These are phyloP conservation scores for Ogataea corticis DNA, from an alignment of 805 yeast species.

Conservation along the genomic window DNA sequence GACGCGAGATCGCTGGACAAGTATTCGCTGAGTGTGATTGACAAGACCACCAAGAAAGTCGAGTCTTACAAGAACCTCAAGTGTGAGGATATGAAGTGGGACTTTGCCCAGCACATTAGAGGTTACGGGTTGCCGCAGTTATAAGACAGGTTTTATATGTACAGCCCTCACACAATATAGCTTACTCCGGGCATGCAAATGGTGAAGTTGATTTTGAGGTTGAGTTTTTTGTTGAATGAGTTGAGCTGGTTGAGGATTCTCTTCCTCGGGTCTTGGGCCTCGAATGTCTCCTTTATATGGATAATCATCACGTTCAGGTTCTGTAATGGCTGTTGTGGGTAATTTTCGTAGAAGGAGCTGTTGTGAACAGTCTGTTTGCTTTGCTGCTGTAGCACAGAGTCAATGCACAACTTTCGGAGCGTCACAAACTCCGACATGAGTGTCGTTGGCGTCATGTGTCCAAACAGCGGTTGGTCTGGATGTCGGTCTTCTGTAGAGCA, in stretches of 20 bases:
- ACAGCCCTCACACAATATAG: slow-evolving; percentile 25
- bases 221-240: slow-evolving; percentile 34
- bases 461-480: slow-evolving; percentile 56
- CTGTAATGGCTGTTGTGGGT: slow-evolving; percentile 36
- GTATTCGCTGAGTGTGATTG: slow-evolving; percentile 76
- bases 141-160: slow-evolving; percentile 10
- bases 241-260: slow-evolving; percentile 51
- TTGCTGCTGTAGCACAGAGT: slow-evolving; percentile 1
- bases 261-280: slow-evolving; percentile 55
- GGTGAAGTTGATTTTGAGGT: slow-evolving; percentile 48
- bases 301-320: slow-evolving; percentile 50
- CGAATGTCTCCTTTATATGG: slow-evolving; percentile 50
- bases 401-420: slow-evolving; percentile 29
- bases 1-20: slow-evolving; percentile 93
- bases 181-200: slow-evolving; percentile 59
- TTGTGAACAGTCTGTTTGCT: background rate
- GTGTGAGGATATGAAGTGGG: slow-evolving; percentile 83
- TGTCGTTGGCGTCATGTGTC: slow-evolving; percentile 74
- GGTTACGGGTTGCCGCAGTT: slow-evolving; percentile 71
- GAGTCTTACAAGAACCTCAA: slow-evolving; percentile 56
- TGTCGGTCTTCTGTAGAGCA: slow-evolving; percentile 62
- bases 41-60: slow-evolving; percentile 58
- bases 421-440: slow-evolving; percentile 55
- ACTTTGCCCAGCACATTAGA: slow-evolving; percentile 79
- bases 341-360: slow-evolving; percentile 17